These are phyloP conservation scores for Diphasiastrum complanatum DNA, from an alignment of 83 land plant species.

Conservation along the genomic window DNA sequence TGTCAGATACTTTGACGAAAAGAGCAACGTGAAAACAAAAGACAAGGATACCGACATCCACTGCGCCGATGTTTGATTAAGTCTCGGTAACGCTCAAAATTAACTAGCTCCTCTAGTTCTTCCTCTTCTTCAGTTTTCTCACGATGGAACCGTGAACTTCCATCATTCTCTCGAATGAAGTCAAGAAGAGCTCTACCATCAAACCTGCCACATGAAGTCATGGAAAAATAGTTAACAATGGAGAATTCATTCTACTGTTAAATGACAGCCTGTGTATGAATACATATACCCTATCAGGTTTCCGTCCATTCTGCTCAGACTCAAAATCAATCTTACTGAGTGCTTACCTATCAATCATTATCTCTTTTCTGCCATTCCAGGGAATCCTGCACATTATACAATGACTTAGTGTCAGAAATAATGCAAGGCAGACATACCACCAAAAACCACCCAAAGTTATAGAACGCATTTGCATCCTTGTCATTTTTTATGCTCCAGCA, in stretches of 20 bases:
- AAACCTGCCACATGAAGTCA: constrained; percentile 46
- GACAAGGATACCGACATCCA: constrained; percentile 89
- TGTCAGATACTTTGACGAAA: neutral
- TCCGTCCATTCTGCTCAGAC: too few species aligned
- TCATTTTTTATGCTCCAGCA: too few species aligned
- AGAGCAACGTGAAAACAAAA: constrained; percentile 16
- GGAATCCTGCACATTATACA: constrained; percentile 59
- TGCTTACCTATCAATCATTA: constrained; percentile 73
- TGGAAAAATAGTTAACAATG: constrained; percentile 1
- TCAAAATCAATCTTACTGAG: neutral
- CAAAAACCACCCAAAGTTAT: neutral
- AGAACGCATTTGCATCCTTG: too few species aligned
- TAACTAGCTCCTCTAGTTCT: constrained; percentile 96
- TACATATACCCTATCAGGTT: too few species aligned
- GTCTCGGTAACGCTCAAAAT: constrained; percentile 99
- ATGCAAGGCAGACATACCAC: neutral
- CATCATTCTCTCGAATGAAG: constrained; percentile 71
- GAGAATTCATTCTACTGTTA: neutral
- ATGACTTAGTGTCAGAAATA: neutral
- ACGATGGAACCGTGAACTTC: constrained; percentile 29
- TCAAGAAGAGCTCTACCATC: constrained; percentile 99
- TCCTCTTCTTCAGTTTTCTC: constrained; percentile 96
- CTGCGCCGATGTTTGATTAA: constrained; percentile 95
- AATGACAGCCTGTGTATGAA: too few species aligned
- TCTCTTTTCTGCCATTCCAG: constrained; percentile 90